A percentile compares a stretch with the other conserved stretches of the same genome.
Conservation (phyloP, 768 basidiomycete species). For the Leccinum fibrillosum region DNA sequence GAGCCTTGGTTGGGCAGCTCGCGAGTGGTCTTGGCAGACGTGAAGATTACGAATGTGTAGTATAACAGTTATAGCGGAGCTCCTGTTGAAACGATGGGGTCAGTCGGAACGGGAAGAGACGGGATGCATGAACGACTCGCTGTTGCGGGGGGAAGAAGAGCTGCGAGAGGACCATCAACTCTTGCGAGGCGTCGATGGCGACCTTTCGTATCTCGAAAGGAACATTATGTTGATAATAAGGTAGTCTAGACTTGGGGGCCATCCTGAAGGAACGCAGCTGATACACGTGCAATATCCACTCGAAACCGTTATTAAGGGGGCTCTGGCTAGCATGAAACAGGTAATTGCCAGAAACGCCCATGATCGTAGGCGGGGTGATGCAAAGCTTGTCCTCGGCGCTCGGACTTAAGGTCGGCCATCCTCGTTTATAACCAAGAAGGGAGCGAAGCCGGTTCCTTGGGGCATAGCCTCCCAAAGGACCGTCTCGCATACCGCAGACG, state of each 20-base stretch:
- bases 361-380: slow-evolving; percentile 32
- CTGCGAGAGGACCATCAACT: slow-evolving; percentile 30
- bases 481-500: slow-evolving; percentile 29
- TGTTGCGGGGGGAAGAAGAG: slow-evolving; percentile 29
- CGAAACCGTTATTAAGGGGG: slow-evolving; percentile 29
- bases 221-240: slow-evolving; percentile 31
- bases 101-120: neutral
- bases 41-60: slow-evolving; percentile 55
- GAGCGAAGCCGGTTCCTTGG: slow-evolving; percentile 26
- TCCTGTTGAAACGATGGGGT: slow-evolving; percentile 14
- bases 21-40: slow-evolving; percentile 53
- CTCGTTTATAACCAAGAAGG: slow-evolving; percentile 30
- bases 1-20: slow-evolving; percentile 31
- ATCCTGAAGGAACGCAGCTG: slow-evolving; percentile 33
- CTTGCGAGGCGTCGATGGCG: slow-evolving; percentile 30
- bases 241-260: slow-evolving; percentile 22
- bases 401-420: slow-evolving; percentile 32
- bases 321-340: slow-evolving; percentile 34
- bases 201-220: slow-evolving; percentile 33
- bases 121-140: slow-evolving; percentile 8
- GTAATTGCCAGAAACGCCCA: slow-evolving; percentile 31
- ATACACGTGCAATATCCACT: slow-evolving; percentile 33
- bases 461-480: slow-evolving; percentile 16
- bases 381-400: slow-evolving; percentile 29
- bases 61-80: slow-evolving; percentile 22